phyloP scores from a whole-genome alignment of 2,329 filamentous ascomycete genomes.

The Coniochaeta sp. region DNA sequence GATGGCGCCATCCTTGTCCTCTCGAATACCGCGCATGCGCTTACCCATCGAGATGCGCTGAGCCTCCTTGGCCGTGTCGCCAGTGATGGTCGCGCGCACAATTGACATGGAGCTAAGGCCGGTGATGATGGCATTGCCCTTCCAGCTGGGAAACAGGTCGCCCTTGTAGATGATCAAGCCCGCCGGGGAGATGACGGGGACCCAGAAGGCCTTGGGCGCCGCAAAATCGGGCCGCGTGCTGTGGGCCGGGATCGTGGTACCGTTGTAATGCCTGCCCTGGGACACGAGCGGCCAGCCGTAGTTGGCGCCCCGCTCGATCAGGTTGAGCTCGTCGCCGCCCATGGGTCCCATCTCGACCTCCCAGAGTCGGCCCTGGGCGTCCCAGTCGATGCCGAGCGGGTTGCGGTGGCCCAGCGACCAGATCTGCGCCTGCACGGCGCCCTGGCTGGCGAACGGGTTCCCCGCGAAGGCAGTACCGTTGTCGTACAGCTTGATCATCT shows the following conservation, averaged over 20 bases:
- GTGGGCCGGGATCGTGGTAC: slow-evolving; percentile 19
- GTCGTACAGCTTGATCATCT: slow-evolving; percentile 24
- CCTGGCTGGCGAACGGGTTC: slow-evolving; percentile 23
- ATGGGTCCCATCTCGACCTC: slow-evolving; percentile 26
- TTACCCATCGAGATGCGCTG: slow-evolving; percentile 22
- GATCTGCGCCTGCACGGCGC: slow-evolving; percentile 19
- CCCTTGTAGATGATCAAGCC: slow-evolving; percentile 26
- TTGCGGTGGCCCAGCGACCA: slow-evolving; percentile 24
- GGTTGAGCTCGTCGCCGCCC: slow-evolving; percentile 26
- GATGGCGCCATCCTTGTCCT: slow-evolving; percentile 21
- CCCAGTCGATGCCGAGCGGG: slow-evolving; percentile 24
- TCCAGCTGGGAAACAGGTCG: slow-evolving; percentile 22
- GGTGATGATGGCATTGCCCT: slow-evolving; percentile 23
- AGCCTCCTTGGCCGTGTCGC: slow-evolving; percentile 22
- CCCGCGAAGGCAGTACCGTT: slow-evolving; percentile 21
- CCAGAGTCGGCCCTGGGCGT: slow-evolving; percentile 24
- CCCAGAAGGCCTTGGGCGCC: slow-evolving; percentile 23
- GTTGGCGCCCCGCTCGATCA: slow-evolving; percentile 24
- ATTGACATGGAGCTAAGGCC: slow-evolving; percentile 18
- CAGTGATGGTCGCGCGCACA: slow-evolving; percentile 22
- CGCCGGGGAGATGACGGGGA: slow-evolving; percentile 24
- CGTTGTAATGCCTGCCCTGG: slow-evolving; percentile 23
- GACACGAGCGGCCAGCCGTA: slow-evolving; percentile 26
- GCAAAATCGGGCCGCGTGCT: slow-evolving; percentile 21
- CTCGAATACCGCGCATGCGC: slow-evolving; percentile 23